Percentiles rank a stretch among this genome's conserved stretches.
phyloP scores from a whole-genome alignment of 441 rosid genomes.

The Syzygium malaccense region DNA sequence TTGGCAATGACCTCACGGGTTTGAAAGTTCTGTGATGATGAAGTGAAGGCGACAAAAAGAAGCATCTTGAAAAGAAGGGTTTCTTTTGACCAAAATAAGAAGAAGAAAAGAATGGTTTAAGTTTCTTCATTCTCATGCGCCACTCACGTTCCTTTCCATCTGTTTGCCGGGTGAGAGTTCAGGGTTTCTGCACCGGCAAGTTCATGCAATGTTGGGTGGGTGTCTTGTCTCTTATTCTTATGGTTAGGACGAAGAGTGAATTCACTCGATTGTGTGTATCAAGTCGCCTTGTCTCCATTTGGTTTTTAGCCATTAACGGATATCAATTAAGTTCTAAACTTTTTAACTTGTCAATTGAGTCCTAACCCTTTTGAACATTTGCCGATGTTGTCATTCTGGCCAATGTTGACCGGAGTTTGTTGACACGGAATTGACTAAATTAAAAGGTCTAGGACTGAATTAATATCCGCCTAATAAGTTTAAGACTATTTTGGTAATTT shows the following conservation, averaged over 20 bases:
- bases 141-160: background rate
- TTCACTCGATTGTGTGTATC: background rate
- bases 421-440: background rate
- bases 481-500: background rate
- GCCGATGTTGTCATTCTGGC: rapidly evolving
- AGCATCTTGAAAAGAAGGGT: background rate
- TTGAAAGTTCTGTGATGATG: background rate
- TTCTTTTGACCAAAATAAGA: too few species aligned
- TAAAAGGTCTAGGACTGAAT: rapidly evolving
- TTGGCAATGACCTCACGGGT: background rate
- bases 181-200: background rate
- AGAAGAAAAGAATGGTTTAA: background rate
- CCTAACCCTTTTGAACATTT: background rate
- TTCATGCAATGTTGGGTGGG: too few species aligned
- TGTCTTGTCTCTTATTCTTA: too few species aligned
- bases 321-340: background rate
- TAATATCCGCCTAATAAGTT: rapidly evolving
- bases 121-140: background rate
- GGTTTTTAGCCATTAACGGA: background rate
- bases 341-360: rapidly evolving
- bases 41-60: background rate
- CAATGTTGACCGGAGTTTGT: background rate
- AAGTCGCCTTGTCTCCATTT: background rate
- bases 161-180: background rate
- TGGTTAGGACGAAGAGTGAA: too few species aligned